Base-by-base conservation (phyloP, 805 yeast species). In the Ogataea trehaloabstinens region DNA sequence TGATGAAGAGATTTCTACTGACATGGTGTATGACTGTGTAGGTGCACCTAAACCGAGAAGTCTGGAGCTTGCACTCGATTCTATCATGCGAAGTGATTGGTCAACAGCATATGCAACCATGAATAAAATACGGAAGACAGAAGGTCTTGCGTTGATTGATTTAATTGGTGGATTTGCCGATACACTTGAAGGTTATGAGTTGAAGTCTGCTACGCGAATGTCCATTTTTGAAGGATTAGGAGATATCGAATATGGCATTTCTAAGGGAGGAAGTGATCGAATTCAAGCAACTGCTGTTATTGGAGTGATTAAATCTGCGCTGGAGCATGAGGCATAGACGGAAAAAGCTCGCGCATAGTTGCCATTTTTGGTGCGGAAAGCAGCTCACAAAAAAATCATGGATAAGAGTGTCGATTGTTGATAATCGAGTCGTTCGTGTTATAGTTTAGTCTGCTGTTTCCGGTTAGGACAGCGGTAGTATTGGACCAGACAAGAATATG, bases 21-120 rank as follows among this genome's bases (percentile, higher is more conserved):
- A 78, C 38, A 82, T 85, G 80, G 81, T 93, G 25, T 93, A 87
- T 60, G 96, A 90, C 46, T 90, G 97, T 59, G 82, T 93, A 22
- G 99, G 99, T 2, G 90, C 95, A 1, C 98, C 99, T 3, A 85
- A 85, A 47, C 98, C 98, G 1, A 74, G 71, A 28, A 96, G 90
- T 49, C 73, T 93, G 18, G 85, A 85, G 51, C 68, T 78, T 0
- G 80, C 89, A 4, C 66, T 93, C 42, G 83, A 82, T 46, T 76
- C 95, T 4, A 79, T 91, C 19, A 65, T 93, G 57, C 80, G 79
- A 50, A 95, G 89, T 45, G 95, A 89, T 54, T 93, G 96, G 95
- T 73, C 85, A 8, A 78, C 89, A 7, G 76, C 95, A 1, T 75
- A 76, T 50, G 63, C 73, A 22, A 83, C 93, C 2, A 64, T 93